Conservation (phyloP, 768 basidiomycete species). For the Boletus rubescentipes region DNA sequence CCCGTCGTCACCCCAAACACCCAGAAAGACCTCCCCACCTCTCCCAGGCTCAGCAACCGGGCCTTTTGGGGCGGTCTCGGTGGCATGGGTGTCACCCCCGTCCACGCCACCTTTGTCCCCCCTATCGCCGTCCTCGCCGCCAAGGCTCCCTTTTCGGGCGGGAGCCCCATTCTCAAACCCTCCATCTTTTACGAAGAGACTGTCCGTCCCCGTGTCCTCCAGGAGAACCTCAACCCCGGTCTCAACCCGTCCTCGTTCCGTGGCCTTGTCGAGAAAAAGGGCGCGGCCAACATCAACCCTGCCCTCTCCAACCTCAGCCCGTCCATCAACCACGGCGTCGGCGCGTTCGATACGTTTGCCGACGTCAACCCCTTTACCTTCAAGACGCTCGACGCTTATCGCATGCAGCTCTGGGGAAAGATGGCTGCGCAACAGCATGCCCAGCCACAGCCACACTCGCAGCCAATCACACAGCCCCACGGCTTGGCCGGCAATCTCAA, state of each 20-base stretch:
- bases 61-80: conserved; percentile 82
- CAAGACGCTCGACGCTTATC: conserved; percentile 81
- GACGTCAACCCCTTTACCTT: conserved; percentile 84
- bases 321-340: conserved; percentile 27
- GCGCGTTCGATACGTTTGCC: conserved; percentile 73
- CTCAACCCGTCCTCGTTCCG: conserved; percentile 20
- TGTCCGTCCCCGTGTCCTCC: conserved; percentile 19
- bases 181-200: conserved; percentile 34
- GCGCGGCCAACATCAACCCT: conserved; percentile 30
- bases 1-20: conserved; percentile 63
- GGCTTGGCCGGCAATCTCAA: conserved; percentile 45
- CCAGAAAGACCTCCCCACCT: conserved; percentile 72
- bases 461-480: conserved; percentile 23
- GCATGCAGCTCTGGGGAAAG: conserved; percentile 92
- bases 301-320: conserved; percentile 30
- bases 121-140: conserved; percentile 47
- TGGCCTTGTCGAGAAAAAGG: conserved; percentile 32
- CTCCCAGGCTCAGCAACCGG: conserved; percentile 50
- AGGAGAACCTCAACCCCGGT: conserved; percentile 28
- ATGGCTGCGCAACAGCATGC: conserved; percentile 73
- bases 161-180: conserved; percentile 30
- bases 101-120: conserved; percentile 81
- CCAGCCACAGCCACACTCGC: conserved; percentile 36
- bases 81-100: conserved; percentile 75
- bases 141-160: conserved; percentile 23